These are phyloP conservation scores for Cordyceps pruinosa DNA, from an alignment of 2,329 filamentous ascomycete genomes.

Conservation along the genomic window DNA sequence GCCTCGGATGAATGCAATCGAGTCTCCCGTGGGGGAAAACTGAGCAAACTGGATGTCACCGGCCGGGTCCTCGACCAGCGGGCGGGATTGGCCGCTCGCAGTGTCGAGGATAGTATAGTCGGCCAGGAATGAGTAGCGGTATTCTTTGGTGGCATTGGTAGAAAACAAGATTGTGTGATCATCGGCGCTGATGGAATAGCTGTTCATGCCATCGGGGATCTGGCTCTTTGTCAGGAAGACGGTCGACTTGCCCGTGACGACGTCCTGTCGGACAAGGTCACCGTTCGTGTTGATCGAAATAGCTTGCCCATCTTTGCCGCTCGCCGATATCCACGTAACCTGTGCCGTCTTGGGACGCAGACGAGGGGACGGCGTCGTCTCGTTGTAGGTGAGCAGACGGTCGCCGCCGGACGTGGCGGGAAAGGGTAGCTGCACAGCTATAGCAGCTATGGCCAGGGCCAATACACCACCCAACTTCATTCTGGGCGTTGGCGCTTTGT, in stretches of 20 bases:
- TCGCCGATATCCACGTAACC: constrained; percentile 48
- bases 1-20: constrained; percentile 60
- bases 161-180: constrained; percentile 53
- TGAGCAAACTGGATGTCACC: constrained; percentile 63
- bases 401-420: constrained; percentile 46
- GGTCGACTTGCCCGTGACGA: constrained; percentile 46
- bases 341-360: constrained; percentile 41
- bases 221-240: constrained; percentile 52
- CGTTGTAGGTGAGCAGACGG: constrained; percentile 53
- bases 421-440: background rate
- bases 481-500: background rate
- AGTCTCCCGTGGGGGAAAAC: constrained; percentile 49
- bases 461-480: background rate
- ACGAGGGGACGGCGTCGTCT: constrained; percentile 43
- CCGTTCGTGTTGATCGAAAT: constrained; percentile 44
- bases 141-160: constrained; percentile 61
- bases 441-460: background rate
- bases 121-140: constrained; percentile 61
- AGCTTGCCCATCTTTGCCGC: constrained; percentile 55
- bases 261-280: constrained; percentile 54
- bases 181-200: constrained; percentile 57
- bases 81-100: constrained; percentile 44
- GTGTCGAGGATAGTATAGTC: constrained; percentile 60
- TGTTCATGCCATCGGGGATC: constrained; percentile 46
- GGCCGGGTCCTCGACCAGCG: constrained; percentile 51